Base-by-base conservation (phyloP, 2,329 filamentous ascomycete species). In the Colletotrichum sp. region DNA sequence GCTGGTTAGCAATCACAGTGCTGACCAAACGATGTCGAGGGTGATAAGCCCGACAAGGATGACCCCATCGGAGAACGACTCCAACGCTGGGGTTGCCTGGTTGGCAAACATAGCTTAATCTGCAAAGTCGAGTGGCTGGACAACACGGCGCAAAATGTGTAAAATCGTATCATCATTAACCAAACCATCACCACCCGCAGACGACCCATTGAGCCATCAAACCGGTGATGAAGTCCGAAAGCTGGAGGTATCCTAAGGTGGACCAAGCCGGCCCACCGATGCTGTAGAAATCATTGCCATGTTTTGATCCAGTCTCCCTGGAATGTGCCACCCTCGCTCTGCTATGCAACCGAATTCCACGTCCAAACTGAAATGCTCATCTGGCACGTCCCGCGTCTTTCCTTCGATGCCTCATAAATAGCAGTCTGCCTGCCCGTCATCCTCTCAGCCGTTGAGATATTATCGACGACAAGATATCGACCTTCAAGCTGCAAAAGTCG, bases 311-410 rank as follows among this genome's bases (percentile, higher is more conserved):
- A 39, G 65, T 70, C 44, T 69, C 34, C 32, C 70, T 74, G 74
- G 74, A 73, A 76, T 69, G 65, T 57, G 60, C 74, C 57, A 32
- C 60, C 71, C 69, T 60, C 77, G 77, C 77, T 78, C 71, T 77
- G 77, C 77, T 77, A 78, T 78, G 77, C 77, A 78, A 75, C 66
- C 68, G 66, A 78, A 77, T 76, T 71, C 59, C 71, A 75, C 69
- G 60, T 66, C 72, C 74, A 69, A 36, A 18, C 66, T n/a, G 49
- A 64, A 62, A 57, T 74, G 64, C 59, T 71, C 34, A 44, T 32
- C 55, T 18, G 69, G 62, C 73, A 39, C 69, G 49, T 52, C 32
- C 26, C 16, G 62, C 44, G 26, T 18, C n/a, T 28, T 34, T 69
- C 24, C 34, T 34, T 63, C 52, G 21, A 26, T 66, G 65, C 55